Evolutionary conservation across 768 basidiomycete species (phyloP), one percentile per base, ranked within the genome.

Genomic region (Kwoniella dejecticola): DNA sequence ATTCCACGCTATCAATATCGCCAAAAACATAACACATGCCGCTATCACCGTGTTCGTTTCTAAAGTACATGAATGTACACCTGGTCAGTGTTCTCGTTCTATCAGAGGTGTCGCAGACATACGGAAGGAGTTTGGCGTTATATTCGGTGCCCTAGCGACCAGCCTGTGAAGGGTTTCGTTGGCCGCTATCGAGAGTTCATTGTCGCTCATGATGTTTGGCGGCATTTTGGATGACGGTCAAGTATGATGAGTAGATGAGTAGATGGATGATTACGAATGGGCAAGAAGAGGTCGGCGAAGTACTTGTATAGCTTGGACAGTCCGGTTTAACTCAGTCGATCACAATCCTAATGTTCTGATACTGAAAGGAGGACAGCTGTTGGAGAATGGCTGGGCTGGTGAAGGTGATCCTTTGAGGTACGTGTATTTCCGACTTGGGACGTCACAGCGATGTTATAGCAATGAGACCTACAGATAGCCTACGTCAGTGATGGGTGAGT

Each of bases 21-120:
- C 71, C 47, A 77, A 40, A 52, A 77, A 72, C 67, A 75, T 74
- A 4, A 77, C 70, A 64, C 74, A 76, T 41, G 68, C 72, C 19
- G 72, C 73, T 50, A 78, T 75, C 50, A 78, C 65, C 12, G 77
- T 78, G 53, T 76, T 75, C 13, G 73, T 75, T 45, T 78, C 75
- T 78, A 53, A 8, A 3, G 2, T 2, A n/a, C 3, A 41, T 3
- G 11, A 33, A 23, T 54, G n/a, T 15, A 36, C 7, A 36, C 33
- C 33, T 15, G 15, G 33, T 36, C 7, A 36, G 33, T 36, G 15
- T 36, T 15, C 15, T 36, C 7, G 15, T 36, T 36, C 7, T 36
- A 7, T 36, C 7, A 36, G 7, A 15, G 33, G 33, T 15, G 33
- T 36, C 15, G 7, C 11, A 17, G 7, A 62, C 72, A 45, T 44